These are phyloP conservation scores for Bruguiera hainesii DNA, from an alignment of 441 rosid species.

Conservation along the genomic window DNA sequence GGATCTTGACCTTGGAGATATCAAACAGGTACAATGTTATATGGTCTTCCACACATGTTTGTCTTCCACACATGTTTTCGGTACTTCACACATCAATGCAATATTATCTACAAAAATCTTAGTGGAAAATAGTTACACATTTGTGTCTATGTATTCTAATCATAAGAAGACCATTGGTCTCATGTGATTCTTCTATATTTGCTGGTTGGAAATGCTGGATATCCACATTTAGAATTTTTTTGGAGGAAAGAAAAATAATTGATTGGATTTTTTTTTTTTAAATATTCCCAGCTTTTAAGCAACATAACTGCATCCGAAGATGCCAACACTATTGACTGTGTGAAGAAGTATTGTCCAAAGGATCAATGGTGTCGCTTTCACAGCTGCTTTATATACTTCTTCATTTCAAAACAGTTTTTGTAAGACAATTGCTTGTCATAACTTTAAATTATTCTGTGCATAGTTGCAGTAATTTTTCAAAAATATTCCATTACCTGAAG, in stretches of 20 bases:
- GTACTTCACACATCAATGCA: conserved; percentile 2
- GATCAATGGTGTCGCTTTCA: conserved; percentile 68
- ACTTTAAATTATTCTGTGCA: not conserved
- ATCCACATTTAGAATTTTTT: not conserved
- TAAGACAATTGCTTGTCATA: conserved; percentile 33
- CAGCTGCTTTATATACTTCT: conserved; percentile 67
- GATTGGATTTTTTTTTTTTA: not conserved
- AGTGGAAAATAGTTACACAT: too few relatives aligned
- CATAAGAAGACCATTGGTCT: not conserved
- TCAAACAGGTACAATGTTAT: conserved; percentile 60
- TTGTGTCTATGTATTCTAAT: too few relatives aligned
- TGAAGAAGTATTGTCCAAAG: conserved; percentile 66
- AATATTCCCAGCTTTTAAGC: conserved; percentile 61
- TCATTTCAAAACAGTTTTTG: conserved; percentile 37
- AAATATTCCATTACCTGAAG: conserved; percentile 12
- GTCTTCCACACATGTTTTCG: not conserved
- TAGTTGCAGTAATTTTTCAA: not conserved
- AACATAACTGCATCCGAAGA: conserved; percentile 54
- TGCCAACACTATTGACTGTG: conserved; percentile 41
- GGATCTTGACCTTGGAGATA: conserved; percentile 71
- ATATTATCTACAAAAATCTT: too few relatives aligned
- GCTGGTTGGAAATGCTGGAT: conserved; percentile 2
- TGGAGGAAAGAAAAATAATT: not conserved
- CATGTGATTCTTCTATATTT: conserved; percentile 8
- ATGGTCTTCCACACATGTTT: too few relatives aligned